A percentile compares a stretch with the other conserved stretches of the same genome.
Evolutionary conservation across 2,329 filamentous ascomycete species (phyloP).

Genomic region (Didymella pinodella): DNA sequence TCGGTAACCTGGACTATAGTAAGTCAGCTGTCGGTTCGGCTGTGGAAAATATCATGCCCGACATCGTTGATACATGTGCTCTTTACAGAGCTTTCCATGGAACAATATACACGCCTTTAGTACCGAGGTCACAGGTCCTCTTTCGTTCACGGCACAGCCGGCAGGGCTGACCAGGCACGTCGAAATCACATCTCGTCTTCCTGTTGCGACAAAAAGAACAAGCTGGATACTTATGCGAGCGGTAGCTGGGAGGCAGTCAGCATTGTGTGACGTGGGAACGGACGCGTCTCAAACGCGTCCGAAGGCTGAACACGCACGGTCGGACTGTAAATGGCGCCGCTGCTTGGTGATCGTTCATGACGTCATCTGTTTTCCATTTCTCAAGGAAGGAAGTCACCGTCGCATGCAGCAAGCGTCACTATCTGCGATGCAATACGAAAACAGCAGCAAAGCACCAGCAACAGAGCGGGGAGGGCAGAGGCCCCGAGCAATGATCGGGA

Average conservation of each 20-base stretch:
- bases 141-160: slow-evolving; percentile 27
- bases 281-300: neutral
- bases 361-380: neutral
- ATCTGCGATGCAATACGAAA: neutral
- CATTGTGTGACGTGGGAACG: neutral
- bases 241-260: slow-evolving; percentile 8
- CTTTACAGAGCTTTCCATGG: too few species aligned
- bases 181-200: slow-evolving; percentile 29
- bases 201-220: slow-evolving; percentile 26
- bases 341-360: slow-evolving; percentile 4
- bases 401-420: neutral
- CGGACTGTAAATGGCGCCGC: slow-evolving; percentile 6
- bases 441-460: neutral
- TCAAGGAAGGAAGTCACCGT: neutral
- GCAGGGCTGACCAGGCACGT: slow-evolving; percentile 25
- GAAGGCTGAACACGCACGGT: slow-evolving; percentile 13
- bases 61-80: too few species aligned
- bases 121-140: slow-evolving; percentile 19
- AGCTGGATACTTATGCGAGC: slow-evolving; percentile 25
- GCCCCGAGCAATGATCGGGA: neutral
- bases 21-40: neutral
- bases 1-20: neutral
- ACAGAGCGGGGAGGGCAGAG: neutral
- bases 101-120: neutral
- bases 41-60: too few species aligned